These are phyloP conservation scores for Termitomyces eurrhizus DNA, from an alignment of 768 basidiomycete species.

Conservation along the genomic window DNA sequence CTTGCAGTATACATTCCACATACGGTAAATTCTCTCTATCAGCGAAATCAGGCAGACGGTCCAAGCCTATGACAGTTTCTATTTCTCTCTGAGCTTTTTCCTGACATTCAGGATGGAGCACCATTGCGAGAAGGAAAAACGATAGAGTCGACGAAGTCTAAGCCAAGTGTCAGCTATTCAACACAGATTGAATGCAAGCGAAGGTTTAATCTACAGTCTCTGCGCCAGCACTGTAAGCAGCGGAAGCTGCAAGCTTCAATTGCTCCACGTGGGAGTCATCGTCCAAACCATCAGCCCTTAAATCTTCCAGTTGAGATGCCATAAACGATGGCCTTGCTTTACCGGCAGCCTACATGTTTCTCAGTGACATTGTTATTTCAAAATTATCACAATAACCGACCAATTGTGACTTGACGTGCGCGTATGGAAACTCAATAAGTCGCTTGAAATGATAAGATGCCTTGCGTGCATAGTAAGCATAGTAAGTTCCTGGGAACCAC, in stretches of 20 bases:
- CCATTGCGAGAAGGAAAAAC: conserved; percentile 17
- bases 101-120: conserved; percentile 20
- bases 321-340: background rate
- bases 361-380: too few relatives aligned
- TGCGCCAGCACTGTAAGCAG: background rate
- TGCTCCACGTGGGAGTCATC: background rate
- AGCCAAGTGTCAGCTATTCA: background rate
- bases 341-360: background rate
- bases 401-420: background rate
- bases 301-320: background rate
- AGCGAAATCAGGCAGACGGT: conserved; percentile 11
- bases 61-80: conserved; percentile 17
- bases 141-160: conserved; percentile 3
- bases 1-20: conserved; percentile 17
- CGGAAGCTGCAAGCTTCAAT: background rate
- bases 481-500: conserved; percentile 2
- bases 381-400: background rate
- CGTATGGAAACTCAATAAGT: background rate
- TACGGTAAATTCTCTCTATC: conserved; percentile 19
- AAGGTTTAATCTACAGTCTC: background rate
- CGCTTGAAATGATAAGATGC: background rate
- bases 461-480: background rate
- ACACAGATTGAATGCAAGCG: background rate
- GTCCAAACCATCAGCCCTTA: background rate
- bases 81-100: conserved; percentile 19